Conservation (phyloP, 2,329 filamentous ascomycete genomes). For the Fusarium palustre region DNA sequence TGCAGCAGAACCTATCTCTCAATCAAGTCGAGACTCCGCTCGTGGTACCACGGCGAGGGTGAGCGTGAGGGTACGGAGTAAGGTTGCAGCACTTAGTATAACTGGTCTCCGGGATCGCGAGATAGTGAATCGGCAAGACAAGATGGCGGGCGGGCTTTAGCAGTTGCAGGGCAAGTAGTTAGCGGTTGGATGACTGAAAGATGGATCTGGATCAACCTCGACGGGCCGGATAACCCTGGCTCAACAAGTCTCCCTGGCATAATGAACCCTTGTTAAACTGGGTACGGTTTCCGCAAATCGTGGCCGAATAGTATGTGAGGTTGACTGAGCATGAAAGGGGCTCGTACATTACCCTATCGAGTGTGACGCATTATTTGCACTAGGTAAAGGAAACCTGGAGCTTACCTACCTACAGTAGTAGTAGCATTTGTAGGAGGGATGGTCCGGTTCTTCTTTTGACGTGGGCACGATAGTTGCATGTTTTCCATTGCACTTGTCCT, state of each 20-base stretch:
- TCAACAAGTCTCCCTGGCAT: slow-evolving; percentile 22
- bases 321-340: slow-evolving; percentile 37
- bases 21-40: slow-evolving; percentile 25
- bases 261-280: slow-evolving; percentile 29
- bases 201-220: slow-evolving; percentile 46
- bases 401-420: background rate
- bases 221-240: slow-evolving; percentile 39
- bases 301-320: slow-evolving; percentile 27
- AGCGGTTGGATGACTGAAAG: slow-evolving; percentile 29
- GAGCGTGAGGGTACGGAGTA: slow-evolving; percentile 25
- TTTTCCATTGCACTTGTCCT: background rate
- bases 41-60: slow-evolving; percentile 28
- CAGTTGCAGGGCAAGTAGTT: slow-evolving; percentile 3
- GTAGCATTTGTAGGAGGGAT: slow-evolving; percentile 12
- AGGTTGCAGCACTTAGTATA: slow-evolving; percentile 32
- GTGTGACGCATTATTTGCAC: background rate
- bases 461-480: slow-evolving; percentile 21
- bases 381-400: background rate
- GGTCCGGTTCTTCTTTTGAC: background rate
- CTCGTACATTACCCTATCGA: background rate
- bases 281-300: slow-evolving; percentile 39
- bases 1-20: background rate
- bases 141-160: slow-evolving; percentile 24
- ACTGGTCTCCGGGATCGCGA: slow-evolving; percentile 33
- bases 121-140: slow-evolving; percentile 40